These are phyloP conservation scores for Mycena galopus DNA, from an alignment of 768 basidiomycete genomes.

Conservation along the genomic window DNA sequence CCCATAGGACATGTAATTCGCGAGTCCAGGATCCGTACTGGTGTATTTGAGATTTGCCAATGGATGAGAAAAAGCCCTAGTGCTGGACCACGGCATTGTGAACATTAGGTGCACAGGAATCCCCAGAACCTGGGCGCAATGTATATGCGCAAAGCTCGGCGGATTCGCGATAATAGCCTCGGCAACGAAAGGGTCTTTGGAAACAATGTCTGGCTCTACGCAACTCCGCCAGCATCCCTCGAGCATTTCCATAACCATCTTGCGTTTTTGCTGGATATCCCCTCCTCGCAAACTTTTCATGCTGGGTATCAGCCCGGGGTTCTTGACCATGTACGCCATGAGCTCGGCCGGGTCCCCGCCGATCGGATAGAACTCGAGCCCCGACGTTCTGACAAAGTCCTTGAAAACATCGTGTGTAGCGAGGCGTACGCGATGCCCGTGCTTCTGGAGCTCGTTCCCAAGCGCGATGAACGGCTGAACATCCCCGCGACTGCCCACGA, in stretches of 20 bases:
- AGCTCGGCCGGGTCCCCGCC: constrained; percentile 61
- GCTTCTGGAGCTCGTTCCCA: constrained; percentile 48
- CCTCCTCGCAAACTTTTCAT: constrained; percentile 55
- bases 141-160: constrained; percentile 62
- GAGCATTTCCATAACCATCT: constrained; percentile 58
- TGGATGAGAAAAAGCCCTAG: constrained; percentile 56
- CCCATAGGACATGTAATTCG: constrained; percentile 58
- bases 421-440: constrained; percentile 59
- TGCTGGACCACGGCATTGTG: constrained; percentile 45
- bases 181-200: constrained; percentile 52
- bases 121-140: constrained; percentile 60
- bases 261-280: constrained; percentile 57
- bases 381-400: constrained; percentile 51
- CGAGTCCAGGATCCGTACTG: constrained; percentile 53
- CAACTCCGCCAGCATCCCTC: constrained; percentile 57
- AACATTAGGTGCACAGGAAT: constrained; percentile 46
- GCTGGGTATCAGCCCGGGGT: constrained; percentile 61
- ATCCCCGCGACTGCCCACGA: constrained; percentile 49
- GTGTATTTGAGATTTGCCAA: constrained; percentile 57
- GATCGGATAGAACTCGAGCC: constrained; percentile 58
- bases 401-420: constrained; percentile 60
- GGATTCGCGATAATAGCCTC: constrained; percentile 64
- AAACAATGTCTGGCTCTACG: constrained; percentile 48
- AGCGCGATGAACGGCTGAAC: constrained; percentile 63
- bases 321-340: constrained; percentile 65